A percentile compares a stretch with the other conserved stretches of the same genome.
These are phyloP conservation scores for Botryotinia convoluta DNA, from an alignment of 2,329 filamentous ascomycete genomes.

Conservation along the genomic window DNA sequence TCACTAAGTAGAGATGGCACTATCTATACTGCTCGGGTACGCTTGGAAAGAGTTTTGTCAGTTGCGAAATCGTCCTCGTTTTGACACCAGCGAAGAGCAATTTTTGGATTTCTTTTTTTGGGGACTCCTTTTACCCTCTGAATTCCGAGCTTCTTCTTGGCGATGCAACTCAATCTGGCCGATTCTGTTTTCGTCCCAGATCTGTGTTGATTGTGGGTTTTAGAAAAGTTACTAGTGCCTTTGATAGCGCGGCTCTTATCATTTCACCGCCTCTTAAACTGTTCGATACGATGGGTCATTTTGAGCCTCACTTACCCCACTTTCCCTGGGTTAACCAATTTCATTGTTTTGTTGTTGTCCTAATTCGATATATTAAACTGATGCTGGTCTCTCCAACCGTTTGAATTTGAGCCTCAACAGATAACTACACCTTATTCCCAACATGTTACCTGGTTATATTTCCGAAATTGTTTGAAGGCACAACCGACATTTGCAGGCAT, in stretches of 20 bases:
- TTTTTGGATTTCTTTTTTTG: neutral
- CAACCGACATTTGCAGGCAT: neutral
- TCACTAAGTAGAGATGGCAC: slow-evolving; percentile 4
- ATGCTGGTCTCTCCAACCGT: neutral
- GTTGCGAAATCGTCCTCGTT: neutral
- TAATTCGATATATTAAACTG: neutral
- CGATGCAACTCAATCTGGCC: neutral
- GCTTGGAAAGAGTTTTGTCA: neutral
- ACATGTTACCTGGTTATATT: neutral
- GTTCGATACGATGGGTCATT: neutral
- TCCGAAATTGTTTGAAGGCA: neutral
- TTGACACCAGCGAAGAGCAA: neutral
- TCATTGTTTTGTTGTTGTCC: neutral
- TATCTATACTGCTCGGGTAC: neutral
- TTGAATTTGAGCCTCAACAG: neutral
- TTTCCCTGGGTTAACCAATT: neutral
- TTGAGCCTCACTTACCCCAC: slow-evolving; percentile 1
- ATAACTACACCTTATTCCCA: neutral
- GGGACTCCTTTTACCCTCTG: neutral
- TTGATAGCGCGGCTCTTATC: neutral
- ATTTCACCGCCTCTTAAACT: neutral
- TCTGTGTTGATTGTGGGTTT: neutral
- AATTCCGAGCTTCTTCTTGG: neutral
- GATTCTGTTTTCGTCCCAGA: neutral
- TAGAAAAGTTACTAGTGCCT: neutral